Evolutionary conservation across 2,329 filamentous ascomycete species (phyloP).

Genomic region (Epichloe sibirici): DNA sequence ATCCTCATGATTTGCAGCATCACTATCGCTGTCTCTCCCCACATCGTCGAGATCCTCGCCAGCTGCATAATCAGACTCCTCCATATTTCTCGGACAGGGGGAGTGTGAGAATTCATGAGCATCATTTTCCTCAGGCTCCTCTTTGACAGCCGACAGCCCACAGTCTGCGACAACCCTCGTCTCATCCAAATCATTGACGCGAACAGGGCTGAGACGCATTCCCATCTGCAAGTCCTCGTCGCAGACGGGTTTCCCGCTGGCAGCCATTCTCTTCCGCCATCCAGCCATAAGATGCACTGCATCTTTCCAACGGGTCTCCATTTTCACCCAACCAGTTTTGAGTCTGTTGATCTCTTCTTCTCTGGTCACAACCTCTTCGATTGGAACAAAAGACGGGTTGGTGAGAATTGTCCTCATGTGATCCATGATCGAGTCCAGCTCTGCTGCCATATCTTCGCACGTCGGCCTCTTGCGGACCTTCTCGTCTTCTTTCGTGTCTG

Average conservation of each 20-base stretch:
- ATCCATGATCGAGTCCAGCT: slow-evolving; percentile 66
- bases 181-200: slow-evolving; percentile 38
- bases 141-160: slow-evolving; percentile 33
- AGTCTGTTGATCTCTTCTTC: slow-evolving; percentile 83
- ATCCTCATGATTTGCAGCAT: slow-evolving; percentile 33
- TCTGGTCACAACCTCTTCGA: slow-evolving; percentile 86
- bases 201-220: slow-evolving; percentile 48
- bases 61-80: background rate
- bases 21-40: slow-evolving; percentile 23
- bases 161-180: slow-evolving; percentile 26
- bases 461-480: slow-evolving; percentile 25
- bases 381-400: slow-evolving; percentile 89
- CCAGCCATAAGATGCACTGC: slow-evolving; percentile 83
- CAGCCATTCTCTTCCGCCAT: slow-evolving; percentile 74
- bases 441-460: slow-evolving; percentile 55
- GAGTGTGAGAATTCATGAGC: slow-evolving; percentile 11
- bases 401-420: slow-evolving; percentile 77
- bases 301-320: slow-evolving; percentile 85
- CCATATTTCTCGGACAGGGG: slow-evolving; percentile 16
- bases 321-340: slow-evolving; percentile 79
- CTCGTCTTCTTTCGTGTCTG: slow-evolving; percentile 21
- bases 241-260: slow-evolving; percentile 57
- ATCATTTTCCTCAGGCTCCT: slow-evolving; percentile 29
- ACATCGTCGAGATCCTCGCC: slow-evolving; percentile 15
- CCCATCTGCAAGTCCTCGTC: slow-evolving; percentile 57